Evolutionary conservation across 305 asterid genomes (phyloP), one percentile per base, ranked within the genome.

Genomic region (Fraxinus ornus): DNA sequence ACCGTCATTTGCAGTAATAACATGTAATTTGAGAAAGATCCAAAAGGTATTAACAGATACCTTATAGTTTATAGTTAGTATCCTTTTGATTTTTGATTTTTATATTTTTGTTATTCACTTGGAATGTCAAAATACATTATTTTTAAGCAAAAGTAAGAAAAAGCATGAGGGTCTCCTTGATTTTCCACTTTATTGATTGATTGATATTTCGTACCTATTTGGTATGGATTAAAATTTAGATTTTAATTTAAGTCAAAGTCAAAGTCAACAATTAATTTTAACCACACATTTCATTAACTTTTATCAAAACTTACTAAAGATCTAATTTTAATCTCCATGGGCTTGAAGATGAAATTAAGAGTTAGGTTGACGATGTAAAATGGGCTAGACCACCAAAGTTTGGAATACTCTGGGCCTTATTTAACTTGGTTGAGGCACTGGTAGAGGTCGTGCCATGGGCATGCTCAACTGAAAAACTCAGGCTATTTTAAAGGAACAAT

Each of bases 1-100:
- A 81, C 95, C 97, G 49, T 75, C 85, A 83, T 92, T 92, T 70
- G 78, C 81, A 72, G 88, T 87, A 70, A 91, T 92, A 32, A 89
- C 94, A 57, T 81, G 78, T 30, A 79, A 55, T 83, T 89, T 94
- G 72, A 89, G 86, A 86, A 86, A 62, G 41, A 83, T 89, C 39
- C 71, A 72, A n/a, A 84, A 81, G 68, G 80, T 72, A 83, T 28
- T 79, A 8, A 78, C 28, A 55, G 86, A 83, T 17, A 60, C 33
- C 75, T 75, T 64, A 17, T 57, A 75, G 47, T 33, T 68, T 28
- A 26, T 68, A 68, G 37, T 68, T 24, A 68, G 26, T 60, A 19
- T 21, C 74, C 15, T 24, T 22, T 24, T 26, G 17, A 12, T 24
- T 26, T 66, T 55, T 1, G 1, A 2, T 5, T 68, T 68, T 44